Base-by-base conservation (phyloP, 2,329 filamentous ascomycete species). In the Periconia macrospinosa region DNA sequence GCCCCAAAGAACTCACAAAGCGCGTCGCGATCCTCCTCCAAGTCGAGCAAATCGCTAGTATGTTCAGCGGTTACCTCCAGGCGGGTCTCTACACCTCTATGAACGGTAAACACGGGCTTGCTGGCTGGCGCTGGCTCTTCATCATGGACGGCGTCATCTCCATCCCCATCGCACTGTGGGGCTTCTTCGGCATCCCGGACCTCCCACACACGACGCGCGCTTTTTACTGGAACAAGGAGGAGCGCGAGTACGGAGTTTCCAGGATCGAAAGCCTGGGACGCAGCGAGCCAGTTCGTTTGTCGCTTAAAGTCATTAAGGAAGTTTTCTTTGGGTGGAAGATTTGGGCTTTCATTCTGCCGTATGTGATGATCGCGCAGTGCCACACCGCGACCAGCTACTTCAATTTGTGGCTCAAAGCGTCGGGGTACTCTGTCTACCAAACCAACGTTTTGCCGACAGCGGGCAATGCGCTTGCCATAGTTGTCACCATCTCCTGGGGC, bases 91-190 rank as follows among this genome's bases (percentile, higher is more conserved):
- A 83, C 54, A 72, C 72, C 5, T 33, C 30, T 7, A 71, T 84
- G 1, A 76, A 76, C 9, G 80, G 79, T 0, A 67, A 59, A n/a
- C 69, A 74, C 19, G 81, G 81, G 1, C 79, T 76, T 53, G 69
- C 69, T 14, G 82, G 82, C 0, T 84, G 82, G 82, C 80, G 83
- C 62, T 84, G 72, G 71, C 68, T 81, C 0, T 82, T 83, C 59
- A 76, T 84, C 41, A 72, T 84, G 43, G 80, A 84, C 56, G 81
- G 81, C 0, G 68, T 81, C 3, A 83, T 84, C 30, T 80, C 78
- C 1, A 67, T 83, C 0, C 81, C 82, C 0, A 73, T 84, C 1
- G 80, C 81, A 0, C 53, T 83, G 0, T 71, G 74, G 1, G 82
- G 81, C 0, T 82, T 79, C 56, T 76, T 81, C 60, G 65, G 71